Evolutionary conservation across 2,329 filamentous ascomycete species (phyloP).

Genomic region (Zelopaecilomyces penicillatus): DNA sequence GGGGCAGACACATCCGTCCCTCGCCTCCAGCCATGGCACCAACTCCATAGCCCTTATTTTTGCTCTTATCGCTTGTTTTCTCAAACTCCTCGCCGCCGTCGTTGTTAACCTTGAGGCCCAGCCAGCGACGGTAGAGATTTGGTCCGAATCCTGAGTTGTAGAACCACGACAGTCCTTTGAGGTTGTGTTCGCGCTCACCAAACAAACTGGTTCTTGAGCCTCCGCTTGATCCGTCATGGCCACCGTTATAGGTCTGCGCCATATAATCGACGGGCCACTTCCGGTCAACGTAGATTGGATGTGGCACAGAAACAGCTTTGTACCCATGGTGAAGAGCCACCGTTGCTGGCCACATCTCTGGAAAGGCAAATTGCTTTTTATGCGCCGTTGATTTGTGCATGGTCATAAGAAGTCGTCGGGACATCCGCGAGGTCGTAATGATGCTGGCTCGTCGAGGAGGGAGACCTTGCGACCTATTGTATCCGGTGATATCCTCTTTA

Average conservation of each 20-base stretch:
- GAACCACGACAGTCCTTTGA: slow-evolving; percentile 82
- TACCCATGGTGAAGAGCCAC: slow-evolving; percentile 83
- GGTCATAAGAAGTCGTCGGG: slow-evolving; percentile 64
- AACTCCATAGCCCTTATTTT: slow-evolving; percentile 37
- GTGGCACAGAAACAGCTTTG: slow-evolving; percentile 86
- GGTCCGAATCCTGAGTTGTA: slow-evolving; percentile 78
- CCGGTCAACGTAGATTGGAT: slow-evolving; percentile 81
- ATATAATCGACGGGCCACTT: slow-evolving; percentile 76
- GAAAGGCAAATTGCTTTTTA: slow-evolving; percentile 83
- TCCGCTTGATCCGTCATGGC: slow-evolving; percentile 65
- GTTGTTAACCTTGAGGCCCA: slow-evolving; percentile 72
- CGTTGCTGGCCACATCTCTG: slow-evolving; percentile 92
- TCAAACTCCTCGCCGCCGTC: slow-evolving; percentile 74
- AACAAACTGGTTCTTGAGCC: slow-evolving; percentile 65
- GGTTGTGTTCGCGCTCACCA: slow-evolving; percentile 82
- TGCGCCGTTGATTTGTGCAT: slow-evolving; percentile 89
- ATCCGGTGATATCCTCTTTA: slow-evolving; percentile 74
- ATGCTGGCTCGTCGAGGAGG: slow-evolving; percentile 74
- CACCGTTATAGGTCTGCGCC: slow-evolving; percentile 71
- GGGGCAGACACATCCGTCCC: slow-evolving; percentile 83
- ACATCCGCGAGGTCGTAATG: slow-evolving; percentile 81
- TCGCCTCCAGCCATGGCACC: slow-evolving; percentile 56
- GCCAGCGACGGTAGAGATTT: slow-evolving; percentile 77
- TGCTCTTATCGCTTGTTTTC: slow-evolving; percentile 44
- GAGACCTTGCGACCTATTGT: slow-evolving; percentile 54